A percentile compares a stretch with the other conserved stretches of the same genome.
These are phyloP conservation scores for Ophiostoma sp. DNA, from an alignment of 2,329 filamentous ascomycete species.

Conservation along the genomic window DNA sequence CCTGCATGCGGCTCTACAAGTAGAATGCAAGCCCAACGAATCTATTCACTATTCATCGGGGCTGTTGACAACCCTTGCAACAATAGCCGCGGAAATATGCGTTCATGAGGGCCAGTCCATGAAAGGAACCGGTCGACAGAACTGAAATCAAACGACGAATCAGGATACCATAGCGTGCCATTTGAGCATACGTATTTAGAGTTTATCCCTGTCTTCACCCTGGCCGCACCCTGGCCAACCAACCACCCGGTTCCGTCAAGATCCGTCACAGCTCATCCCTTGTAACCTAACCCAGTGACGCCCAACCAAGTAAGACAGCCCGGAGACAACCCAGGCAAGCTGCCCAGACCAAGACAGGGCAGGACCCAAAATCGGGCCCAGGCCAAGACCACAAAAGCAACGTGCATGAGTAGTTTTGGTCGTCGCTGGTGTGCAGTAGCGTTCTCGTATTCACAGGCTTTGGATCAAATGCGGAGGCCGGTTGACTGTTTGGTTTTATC, in stretches of 20 bases:
- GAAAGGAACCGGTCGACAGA: background rate
- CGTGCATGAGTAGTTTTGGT: background rate
- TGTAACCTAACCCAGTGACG: constrained; percentile 2
- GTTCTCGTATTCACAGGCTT: constrained; percentile 2
- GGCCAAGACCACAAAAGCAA: background rate
- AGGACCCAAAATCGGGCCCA: background rate
- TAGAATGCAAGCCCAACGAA: too few relatives aligned
- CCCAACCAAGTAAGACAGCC: background rate
- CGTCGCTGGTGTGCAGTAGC: background rate
- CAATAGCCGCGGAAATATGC: background rate
- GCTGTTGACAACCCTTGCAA: background rate
- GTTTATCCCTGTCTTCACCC: background rate
- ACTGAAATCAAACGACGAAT: background rate
- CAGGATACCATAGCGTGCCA: background rate
- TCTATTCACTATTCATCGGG: too few relatives aligned
- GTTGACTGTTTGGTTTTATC: background rate
- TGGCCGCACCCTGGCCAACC: constrained; percentile 1
- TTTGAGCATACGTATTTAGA: background rate
- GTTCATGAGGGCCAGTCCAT: background rate
- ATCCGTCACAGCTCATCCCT: constrained; percentile 1
- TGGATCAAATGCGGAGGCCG: background rate
- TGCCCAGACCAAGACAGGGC: too few relatives aligned
- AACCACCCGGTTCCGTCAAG: constrained; percentile 6
- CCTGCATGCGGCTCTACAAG: background rate
- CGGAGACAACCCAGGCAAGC: too few relatives aligned